Base-by-base conservation (phyloP, 2,329 filamentous ascomycete species). In the Penicillium sp. region DNA sequence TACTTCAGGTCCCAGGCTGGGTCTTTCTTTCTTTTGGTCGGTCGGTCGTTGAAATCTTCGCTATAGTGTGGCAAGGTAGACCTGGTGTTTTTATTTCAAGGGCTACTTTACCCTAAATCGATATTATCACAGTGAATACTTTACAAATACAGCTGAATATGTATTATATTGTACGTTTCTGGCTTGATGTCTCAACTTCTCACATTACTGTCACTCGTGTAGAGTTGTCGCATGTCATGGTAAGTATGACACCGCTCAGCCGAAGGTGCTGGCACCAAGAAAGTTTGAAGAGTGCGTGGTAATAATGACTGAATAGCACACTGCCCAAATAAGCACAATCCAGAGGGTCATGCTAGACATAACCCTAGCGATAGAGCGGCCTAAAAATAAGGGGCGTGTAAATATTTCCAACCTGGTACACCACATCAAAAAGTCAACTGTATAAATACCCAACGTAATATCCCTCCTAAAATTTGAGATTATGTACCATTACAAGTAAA, bases 101-200 rank as follows among this genome's bases (percentile, higher is more conserved):
- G 65, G 64, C 64, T 67, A 67, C 64, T 66, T 56, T 64, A 65
- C 65, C 65, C 64, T 45, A 13, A 25, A 23, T 59, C 43, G 46
- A 57, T 51, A 55, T 10, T 47, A 52, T 42, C 15, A 27, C 15
- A 42, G 37, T 56, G n/a, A 48, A 50, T 35, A 8, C 3, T 6
- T 50, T 43, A 50, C n/a, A 29, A 33, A 13, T 2, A 57, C 2
- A 13, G 0, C 12, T 6, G 31, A 5, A 13, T 33, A 0, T 33
- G 31, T 13, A 33, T 33, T 33, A 33, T 13, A 13, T 33, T 33
- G 31, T 33, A 33, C 4, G 2, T 19, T 31, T 21, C 9, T 21
- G 4, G 5, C 2, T 35, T 33, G 1, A 45, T n/a, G 7, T n/a
- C 19, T 48, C 5, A 12, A 37, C 8, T 35, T n/a, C 19, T 48